Conservation (phyloP, 805 yeast genomes). For the Scheffersomyces stipitis region DNA sequence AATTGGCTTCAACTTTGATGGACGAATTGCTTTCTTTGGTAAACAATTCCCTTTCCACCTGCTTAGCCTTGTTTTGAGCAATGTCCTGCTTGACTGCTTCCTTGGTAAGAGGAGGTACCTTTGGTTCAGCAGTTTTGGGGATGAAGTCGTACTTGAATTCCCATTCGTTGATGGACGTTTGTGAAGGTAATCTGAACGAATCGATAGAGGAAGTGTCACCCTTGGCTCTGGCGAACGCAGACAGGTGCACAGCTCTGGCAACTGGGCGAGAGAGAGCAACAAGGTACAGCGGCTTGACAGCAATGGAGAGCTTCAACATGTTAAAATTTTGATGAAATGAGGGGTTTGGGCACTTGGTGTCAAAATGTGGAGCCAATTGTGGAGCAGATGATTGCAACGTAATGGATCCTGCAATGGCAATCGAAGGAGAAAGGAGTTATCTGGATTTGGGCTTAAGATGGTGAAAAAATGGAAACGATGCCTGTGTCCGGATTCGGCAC, state of each 20-base stretch:
- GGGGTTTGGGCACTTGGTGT: no score
- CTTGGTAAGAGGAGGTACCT: conserved; percentile 45
- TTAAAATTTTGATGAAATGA: no score
- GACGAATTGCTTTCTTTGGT: conserved; percentile 33
- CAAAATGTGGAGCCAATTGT: no score
- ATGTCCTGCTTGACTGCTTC: conserved; percentile 51
- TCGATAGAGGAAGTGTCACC: conserved; percentile 62
- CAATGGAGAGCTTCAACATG: no score
- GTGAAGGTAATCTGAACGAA: conserved; percentile 50
- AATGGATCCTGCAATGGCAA: no score
- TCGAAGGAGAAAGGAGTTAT: no score
- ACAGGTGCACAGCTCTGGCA: conserved; percentile 5
- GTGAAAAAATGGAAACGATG: no score
- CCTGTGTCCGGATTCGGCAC: no score
- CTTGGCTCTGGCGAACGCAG: conserved; percentile 34
- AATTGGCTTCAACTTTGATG: conserved; percentile 45
- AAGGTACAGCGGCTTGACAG: no score
- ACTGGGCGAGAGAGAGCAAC: conserved; percentile 1
- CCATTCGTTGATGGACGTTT: conserved; percentile 48
- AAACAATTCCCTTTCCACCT: conserved; percentile 38
- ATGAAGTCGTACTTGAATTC: conserved; percentile 48
- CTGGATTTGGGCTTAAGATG: no score
- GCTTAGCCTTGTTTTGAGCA: conserved; percentile 40
- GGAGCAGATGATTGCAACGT: no score
- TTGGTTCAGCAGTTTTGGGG: conserved; percentile 40